phyloP scores from a whole-genome alignment of 805 yeast genomes.

The Kodamaea nitidulidarum region DNA sequence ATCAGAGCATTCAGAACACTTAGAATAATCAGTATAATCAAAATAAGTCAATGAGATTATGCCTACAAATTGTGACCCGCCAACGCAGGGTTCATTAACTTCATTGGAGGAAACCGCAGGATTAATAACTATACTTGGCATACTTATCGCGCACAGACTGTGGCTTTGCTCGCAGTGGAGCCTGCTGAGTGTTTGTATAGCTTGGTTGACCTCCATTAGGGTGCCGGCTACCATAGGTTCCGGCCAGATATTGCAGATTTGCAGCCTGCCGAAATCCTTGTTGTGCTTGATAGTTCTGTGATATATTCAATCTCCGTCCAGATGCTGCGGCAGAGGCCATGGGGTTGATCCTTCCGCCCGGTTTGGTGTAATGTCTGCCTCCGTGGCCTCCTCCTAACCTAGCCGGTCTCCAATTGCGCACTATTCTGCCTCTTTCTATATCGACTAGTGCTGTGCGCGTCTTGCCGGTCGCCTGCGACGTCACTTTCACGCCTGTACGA shows the following conservation, averaged over 20 bases:
- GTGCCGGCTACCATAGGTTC: background rate
- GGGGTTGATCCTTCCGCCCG: conserved; percentile 17
- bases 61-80: no score
- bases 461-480: conserved; percentile 33
- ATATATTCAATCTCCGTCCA: conserved; percentile 14
- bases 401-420: conserved; percentile 66
- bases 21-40: no score
- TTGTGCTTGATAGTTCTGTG: conserved; percentile 1
- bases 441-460: conserved; percentile 61
- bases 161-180: conserved; percentile 6
- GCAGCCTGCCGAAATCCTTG: background rate
- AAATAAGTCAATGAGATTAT: no score
- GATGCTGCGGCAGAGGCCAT: conserved; percentile 38
- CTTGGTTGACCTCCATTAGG: background rate
- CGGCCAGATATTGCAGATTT: background rate
- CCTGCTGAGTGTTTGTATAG: background rate
- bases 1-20: no score
- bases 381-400: conserved; percentile 93
- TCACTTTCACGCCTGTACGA: conserved; percentile 33
- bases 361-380: conserved; percentile 61
- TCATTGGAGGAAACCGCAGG: no score
- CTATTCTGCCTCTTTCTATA: conserved; percentile 63
- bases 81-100: no score
- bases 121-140: conserved; percentile 17
- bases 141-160: conserved; percentile 22